Evolutionary conservation across 768 basidiomycete species (phyloP), one percentile per base, ranked within the genome.

Genomic region (Russula lepida): DNA sequence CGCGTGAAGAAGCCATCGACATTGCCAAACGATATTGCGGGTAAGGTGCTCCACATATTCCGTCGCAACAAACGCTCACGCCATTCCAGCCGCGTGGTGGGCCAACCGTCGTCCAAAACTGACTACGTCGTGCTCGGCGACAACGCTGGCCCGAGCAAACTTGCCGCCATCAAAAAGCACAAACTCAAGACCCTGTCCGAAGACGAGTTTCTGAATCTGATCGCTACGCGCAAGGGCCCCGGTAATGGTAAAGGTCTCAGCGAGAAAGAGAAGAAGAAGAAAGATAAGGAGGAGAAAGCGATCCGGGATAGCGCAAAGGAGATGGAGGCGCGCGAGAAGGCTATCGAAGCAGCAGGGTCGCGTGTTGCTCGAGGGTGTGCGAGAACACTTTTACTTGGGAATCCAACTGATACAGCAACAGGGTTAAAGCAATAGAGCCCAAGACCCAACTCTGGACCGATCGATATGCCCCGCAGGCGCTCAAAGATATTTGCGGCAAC

Each of bases 401-500:
- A 41, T 23, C 21, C 17, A 28, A 46, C 19, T 56, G 50, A 39
- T 21, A 39, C 28, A 32, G 12, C 28, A 21, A 68, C 66, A 72
- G 73, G 25, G 61, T 69, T 48, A 76, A 77, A 69, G 37, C 60
- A 32, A 55, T 73, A 1, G 79, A 84, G 65, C 74, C 77, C 3
- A 76, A 76, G 1, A 78, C 80, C 3, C 92, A 95, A 70, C 78
- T 98, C 0, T 98, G 97, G 97, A 98, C 97, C 41, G 88, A 86
- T 33, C 85, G 93, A 11, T 99, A 99, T 70, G 95, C 97, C 0
- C 97, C 97, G 1, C 84, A 86, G 64, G 80, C 79, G 2, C 65
- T 94, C 58, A 94, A 90, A 67, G 93, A 99, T 59, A 82, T 99
- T 19, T 98, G 95, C 63, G 97, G 97, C 8, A 99, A 98, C 76